Conservation (phyloP, 192 early-diverging fungal genomes). For the Spinellus fusiger region DNA sequence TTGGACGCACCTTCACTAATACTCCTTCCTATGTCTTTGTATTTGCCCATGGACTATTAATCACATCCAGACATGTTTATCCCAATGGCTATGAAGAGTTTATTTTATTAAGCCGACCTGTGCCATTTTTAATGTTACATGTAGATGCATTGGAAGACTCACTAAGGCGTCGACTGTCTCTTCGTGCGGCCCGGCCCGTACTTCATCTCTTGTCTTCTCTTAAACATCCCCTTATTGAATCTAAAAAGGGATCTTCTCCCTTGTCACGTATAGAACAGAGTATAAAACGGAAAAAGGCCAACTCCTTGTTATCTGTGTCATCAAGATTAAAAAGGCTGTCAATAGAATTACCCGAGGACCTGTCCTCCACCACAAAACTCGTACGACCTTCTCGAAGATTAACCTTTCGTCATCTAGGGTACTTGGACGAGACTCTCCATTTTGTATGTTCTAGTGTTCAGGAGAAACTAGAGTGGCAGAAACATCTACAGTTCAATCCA, state of each 20-base stretch:
- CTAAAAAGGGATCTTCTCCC: too few species aligned
- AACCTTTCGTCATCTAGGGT: neutral
- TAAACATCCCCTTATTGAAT: too few species aligned
- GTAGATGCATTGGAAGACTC: too few species aligned
- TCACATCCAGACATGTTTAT: neutral
- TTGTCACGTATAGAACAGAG: too few species aligned
- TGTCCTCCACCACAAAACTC: neutral
- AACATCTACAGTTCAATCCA: neutral
- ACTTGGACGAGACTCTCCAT: neutral
- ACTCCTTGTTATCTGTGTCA: too few species aligned
- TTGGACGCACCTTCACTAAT: neutral
- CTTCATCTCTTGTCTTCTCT: too few species aligned
- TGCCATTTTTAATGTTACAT: too few species aligned
- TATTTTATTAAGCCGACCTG: too few species aligned
- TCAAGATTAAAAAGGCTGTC: neutral
- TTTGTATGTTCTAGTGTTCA: neutral
- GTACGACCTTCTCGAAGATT: neutral
- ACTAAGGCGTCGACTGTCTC: too few species aligned
- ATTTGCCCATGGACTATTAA: conserved; percentile 13
- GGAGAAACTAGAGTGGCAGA: neutral
- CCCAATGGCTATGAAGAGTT: neutral
- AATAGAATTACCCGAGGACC: neutral
- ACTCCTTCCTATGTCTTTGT: conserved; percentile 9
- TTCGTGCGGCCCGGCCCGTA: too few species aligned
- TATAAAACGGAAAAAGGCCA: too few species aligned